phyloP scores from a whole-genome alignment of 2,329 filamentous ascomycete species.

The Grosmannia clavigera region DNA sequence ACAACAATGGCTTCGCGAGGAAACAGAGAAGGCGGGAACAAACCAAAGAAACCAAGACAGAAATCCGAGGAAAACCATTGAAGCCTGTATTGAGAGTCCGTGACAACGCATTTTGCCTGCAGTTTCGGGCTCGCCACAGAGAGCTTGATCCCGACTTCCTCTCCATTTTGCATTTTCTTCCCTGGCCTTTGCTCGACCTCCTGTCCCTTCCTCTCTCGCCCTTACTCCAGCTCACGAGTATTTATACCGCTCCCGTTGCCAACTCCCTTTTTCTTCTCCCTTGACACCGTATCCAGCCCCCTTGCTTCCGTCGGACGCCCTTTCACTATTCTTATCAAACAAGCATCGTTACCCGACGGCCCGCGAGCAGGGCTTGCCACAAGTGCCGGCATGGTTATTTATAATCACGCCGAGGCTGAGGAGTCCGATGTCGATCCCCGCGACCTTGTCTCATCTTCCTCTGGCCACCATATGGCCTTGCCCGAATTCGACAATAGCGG shows the following conservation, averaged over 20 bases:
- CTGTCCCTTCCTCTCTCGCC: background rate
- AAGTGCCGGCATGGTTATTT: background rate
- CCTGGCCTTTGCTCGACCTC: background rate
- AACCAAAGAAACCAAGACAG: no score
- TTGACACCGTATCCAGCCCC: background rate
- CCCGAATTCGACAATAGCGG: background rate
- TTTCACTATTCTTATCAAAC: background rate
- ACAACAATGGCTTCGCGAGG: background rate
- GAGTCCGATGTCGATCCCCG: background rate
- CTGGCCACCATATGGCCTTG: background rate
- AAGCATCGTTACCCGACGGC: no score
- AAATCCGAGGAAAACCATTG: no score
- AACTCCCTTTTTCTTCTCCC: background rate
- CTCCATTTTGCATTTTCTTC: background rate
- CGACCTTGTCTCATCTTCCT: background rate
- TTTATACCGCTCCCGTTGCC: background rate
- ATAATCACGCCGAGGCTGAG: background rate
- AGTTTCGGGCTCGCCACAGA: no score
- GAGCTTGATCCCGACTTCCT: background rate
- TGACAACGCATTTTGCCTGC: no score
- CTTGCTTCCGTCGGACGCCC: no score
- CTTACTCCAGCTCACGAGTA: background rate
- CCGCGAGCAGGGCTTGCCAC: no score
- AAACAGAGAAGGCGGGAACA: no score
- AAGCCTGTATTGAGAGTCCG: no score